Base-by-base conservation (phyloP, 225 moss, liverwort and hornwort species). In the Pseudoscleropodium purum region DNA sequence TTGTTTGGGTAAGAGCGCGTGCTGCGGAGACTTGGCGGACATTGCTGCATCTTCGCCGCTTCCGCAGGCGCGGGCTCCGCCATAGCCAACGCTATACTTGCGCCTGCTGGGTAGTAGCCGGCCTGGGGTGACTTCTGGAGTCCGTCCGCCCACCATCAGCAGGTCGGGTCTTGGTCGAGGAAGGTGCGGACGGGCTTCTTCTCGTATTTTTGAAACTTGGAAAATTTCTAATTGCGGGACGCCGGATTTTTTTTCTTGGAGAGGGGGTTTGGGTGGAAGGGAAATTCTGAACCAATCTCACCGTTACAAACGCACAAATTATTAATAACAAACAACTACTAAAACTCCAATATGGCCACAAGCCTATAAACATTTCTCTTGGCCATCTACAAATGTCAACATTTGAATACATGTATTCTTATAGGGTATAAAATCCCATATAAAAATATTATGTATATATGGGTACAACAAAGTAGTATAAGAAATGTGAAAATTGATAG, bases 391-490 rank as follows among this genome's bases (percentile, higher is more conserved):
- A 60, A 11, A 47, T 47, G 47, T 47, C 47, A 56, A 56, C 13
- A 69, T n/a, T 69, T 68, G 2, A 2, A n/a, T n/a, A 69, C 13
- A n/a, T 7, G 3, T n/a, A 67, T 0, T n/a, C 4, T 4, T n/a
- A 13, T 12, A 2, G 23, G 23, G 4, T 7, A 7, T 7, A 68
- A 66, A 68, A 68, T 0, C 7, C 13, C 7, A n/a, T 67, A 11
- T 3, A 37, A 67, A 67, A 67, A 3, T 10, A 70, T 1, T 23
- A 13, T 4, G 0, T 23, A 13, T n/a, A 13, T 18, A 23, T 10
- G 23, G 23, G 13, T 0, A n/a, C 7, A 13, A 21, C 13, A n/a
- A 69, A 12, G 6, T 0, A 13, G 0, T 13, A 23, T 7, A 68
- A 66, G 1, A 65, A 19, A 65, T 47, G n/a, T n/a, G 10, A 4